These are phyloP conservation scores for Helichrysum umbraculigerum DNA, from an alignment of 129 eudicot genomes.

Conservation along the genomic window DNA sequence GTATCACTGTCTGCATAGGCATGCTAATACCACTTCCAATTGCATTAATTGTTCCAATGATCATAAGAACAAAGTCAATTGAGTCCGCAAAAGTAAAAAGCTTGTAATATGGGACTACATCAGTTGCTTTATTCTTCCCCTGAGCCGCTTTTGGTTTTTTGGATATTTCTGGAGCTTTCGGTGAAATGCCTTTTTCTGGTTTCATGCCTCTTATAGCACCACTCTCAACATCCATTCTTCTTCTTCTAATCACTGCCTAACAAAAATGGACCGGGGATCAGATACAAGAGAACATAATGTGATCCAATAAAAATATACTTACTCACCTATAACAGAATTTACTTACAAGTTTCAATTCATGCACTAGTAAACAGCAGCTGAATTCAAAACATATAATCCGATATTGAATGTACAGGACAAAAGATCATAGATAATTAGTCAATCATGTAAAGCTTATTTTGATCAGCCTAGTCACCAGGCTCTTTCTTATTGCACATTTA, in stretches of 20 bases:
- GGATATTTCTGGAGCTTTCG: neutral
- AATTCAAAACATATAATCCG: neutral
- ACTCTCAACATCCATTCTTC: neutral
- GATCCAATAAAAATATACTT: no score
- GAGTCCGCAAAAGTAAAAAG: slow-evolving; percentile 74
- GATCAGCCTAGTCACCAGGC: neutral
- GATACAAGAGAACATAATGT: neutral
- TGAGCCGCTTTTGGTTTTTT: neutral
- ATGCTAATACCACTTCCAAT: slow-evolving; percentile 59
- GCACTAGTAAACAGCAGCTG: neutral
- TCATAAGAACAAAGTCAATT: slow-evolving; percentile 54
- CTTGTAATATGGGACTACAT: slow-evolving; percentile 60
- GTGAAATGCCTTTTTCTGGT: neutral
- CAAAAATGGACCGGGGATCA: neutral
- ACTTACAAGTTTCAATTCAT: neutral
- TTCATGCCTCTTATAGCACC: neutral
- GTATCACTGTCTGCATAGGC: slow-evolving; percentile 68
- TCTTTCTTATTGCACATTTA: no score
- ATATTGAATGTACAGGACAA: no score
- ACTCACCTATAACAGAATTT: neutral
- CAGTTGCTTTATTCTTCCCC: neutral
- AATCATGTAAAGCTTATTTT: no score
- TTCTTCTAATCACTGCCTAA: neutral
- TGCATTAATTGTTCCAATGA: slow-evolving; percentile 64
- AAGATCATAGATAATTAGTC: neutral